A percentile compares a stretch with the other conserved stretches of the same genome.
Evolutionary conservation across 257 asterid species (phyloP).

Genomic region (Asclepias syriaca): DNA sequence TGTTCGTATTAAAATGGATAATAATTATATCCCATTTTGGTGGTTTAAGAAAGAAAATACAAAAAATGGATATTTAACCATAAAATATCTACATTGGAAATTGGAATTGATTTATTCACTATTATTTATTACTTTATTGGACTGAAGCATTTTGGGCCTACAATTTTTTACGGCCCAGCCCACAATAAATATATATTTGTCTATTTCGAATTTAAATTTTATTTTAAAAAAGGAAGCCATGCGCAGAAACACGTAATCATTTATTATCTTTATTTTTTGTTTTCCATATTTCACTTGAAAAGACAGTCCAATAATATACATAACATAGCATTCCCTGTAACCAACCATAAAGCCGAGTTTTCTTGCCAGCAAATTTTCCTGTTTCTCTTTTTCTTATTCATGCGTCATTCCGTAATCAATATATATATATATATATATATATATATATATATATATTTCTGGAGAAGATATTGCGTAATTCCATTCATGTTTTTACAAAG

Average conservation of each 20-base stretch:
- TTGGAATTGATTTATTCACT: no score
- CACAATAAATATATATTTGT: no score
- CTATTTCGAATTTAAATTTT: no score
- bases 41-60: no score
- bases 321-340: neutral
- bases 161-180: neutral
- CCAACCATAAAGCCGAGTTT: neutral
- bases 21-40: no score
- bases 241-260: neutral
- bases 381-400: neutral
- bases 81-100: no score
- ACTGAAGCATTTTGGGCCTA: neutral
- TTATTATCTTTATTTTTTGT: no score
- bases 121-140: neutral
- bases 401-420: neutral
- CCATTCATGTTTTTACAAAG: slow-evolving; percentile 14
- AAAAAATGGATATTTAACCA: no score
- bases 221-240: neutral
- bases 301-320: neutral
- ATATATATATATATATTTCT: no score
- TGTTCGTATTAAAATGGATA: no score
- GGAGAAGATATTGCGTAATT: neutral
- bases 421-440: no score
- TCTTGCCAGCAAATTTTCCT: neutral
- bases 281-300: neutral